Evolutionary conservation across 192 early-diverging fungal genomes (phyloP).

Genomic region (Thamnidium elegans): DNA sequence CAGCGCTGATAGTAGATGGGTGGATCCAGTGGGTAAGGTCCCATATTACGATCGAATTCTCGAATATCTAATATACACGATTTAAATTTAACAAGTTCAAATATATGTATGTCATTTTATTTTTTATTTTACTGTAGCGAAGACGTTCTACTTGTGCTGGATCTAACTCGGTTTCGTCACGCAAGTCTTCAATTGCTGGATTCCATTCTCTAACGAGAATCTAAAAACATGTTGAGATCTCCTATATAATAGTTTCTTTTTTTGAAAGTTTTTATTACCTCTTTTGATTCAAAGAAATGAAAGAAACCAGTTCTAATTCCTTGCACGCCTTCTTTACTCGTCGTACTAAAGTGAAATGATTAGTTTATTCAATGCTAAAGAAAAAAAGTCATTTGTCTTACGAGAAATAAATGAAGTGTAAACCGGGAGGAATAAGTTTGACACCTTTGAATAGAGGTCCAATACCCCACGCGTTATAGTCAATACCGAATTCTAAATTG

Average conservation of each 20-base stretch:
- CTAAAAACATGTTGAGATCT: conserved; percentile 30
- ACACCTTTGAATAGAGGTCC: conserved; percentile 91
- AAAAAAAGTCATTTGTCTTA: conserved; percentile 24
- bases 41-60: conserved; percentile 76
- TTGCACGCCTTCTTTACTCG: conserved; percentile 41
- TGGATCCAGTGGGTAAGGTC: conserved; percentile 74
- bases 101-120: background rate
- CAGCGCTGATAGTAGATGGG: conserved; percentile 71
- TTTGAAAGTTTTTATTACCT: conserved; percentile 43
- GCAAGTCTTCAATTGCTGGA: conserved; percentile 65
- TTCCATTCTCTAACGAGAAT: conserved; percentile 84
- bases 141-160: conserved; percentile 61
- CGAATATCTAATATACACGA: conserved; percentile 54
- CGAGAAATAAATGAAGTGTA: conserved; percentile 93
- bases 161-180: conserved; percentile 51
- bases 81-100: background rate
- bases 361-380: background rate
- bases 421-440: conserved; percentile 90
- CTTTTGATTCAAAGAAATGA: conserved; percentile 57
- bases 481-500: conserved; percentile 86
- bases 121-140: conserved; percentile 48
- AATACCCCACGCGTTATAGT: conserved; percentile 84
- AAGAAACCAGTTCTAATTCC: conserved; percentile 78
- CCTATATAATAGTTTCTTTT: background rate
- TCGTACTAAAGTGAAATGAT: conserved; percentile 25